Evolutionary conservation across 495 filamentous ascomycete genomes (phyloP).

Genomic region (Talaromyces ruber): DNA sequence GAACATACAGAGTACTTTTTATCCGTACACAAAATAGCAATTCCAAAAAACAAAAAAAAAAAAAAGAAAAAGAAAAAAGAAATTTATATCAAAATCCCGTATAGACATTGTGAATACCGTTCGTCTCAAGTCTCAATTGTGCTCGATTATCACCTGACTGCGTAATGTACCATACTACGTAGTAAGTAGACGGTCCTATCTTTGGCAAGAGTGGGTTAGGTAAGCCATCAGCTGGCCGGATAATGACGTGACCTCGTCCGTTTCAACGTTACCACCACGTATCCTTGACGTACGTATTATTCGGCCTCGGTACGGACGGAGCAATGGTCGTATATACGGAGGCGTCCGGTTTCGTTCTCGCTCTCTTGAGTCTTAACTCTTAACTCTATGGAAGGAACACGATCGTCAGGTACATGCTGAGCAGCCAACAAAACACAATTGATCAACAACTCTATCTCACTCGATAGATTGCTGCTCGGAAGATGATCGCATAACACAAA

Average conservation of each 20-base stretch:
- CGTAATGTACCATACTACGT: not conserved
- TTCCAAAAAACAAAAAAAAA: too few relatives aligned
- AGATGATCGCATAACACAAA: not conserved
- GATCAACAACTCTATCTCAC: not conserved
- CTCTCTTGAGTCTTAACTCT: not conserved
- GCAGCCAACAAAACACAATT: not conserved
- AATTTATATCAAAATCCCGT: too few relatives aligned
- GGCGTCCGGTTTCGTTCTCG: not conserved
- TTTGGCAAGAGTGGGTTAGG: not conserved
- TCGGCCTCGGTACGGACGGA: too few relatives aligned
- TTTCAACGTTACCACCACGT: not conserved
- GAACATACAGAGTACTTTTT: too few relatives aligned
- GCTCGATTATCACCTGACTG: not conserved
- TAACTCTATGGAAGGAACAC: not conserved
- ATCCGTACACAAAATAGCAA: not conserved
- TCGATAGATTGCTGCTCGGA: not conserved
- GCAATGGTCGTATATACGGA: too few relatives aligned
- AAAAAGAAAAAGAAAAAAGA: too few relatives aligned
- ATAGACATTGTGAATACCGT: too few relatives aligned
- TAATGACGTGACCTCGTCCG: not conserved
- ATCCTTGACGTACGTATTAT: not conserved
- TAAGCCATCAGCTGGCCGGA: not conserved
- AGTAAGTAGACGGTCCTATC: too few relatives aligned
- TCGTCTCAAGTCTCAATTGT: not conserved
- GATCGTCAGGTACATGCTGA: not conserved